Evolutionary conservation across 768 basidiomycete species (phyloP), one percentile per base, ranked within the genome.

Genomic region (Boletus sp.): DNA sequence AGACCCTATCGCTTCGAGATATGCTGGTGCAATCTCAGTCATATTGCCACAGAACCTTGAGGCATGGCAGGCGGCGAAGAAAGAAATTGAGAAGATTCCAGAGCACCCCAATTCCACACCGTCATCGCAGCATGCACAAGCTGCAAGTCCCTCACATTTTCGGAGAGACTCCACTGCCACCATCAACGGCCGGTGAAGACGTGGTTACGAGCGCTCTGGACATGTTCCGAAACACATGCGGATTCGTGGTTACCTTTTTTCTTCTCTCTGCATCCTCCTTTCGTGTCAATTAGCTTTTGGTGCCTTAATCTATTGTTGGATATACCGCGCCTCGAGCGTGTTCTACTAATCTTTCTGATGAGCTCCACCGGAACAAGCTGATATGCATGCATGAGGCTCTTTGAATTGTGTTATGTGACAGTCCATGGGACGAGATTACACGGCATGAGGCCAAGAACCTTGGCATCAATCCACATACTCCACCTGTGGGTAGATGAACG

Each of bases 41-140:
- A 27, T 54, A 55, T 57, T 52, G 30, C 51, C 39, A 46, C 61
- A 98, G 96, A 99, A 98, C 73, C 77, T 99, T 47, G 91, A 97
- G 65, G 90, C 88, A 50, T 99, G 97, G 97, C 88, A 96, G 74
- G 93, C 93, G 64, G 97, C 93, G 9, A 92, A 92, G 77, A 83
- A 81, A 62, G 94, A 96, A 65, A 90, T 97, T 59, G 84, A 85
- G 51, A 87, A 87, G 72, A 95, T 99, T 67, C 87, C 93, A 34
- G 82, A 86, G 51, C 94, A 97, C 70, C 94, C 94, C 15, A 97
- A 95, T 69, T 81, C 78, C 64, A 68, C 74, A 42, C 81, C 85
- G 50, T 67, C 75, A 17, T 62, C 72, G 29, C 68, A 62, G 54
- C 64, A 76, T 50, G 63, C 68, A 57, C 63, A 70, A 48, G 55